These are phyloP conservation scores for Kalmusia sp. DNA, from an alignment of 2,329 filamentous ascomycete species.

Conservation along the genomic window DNA sequence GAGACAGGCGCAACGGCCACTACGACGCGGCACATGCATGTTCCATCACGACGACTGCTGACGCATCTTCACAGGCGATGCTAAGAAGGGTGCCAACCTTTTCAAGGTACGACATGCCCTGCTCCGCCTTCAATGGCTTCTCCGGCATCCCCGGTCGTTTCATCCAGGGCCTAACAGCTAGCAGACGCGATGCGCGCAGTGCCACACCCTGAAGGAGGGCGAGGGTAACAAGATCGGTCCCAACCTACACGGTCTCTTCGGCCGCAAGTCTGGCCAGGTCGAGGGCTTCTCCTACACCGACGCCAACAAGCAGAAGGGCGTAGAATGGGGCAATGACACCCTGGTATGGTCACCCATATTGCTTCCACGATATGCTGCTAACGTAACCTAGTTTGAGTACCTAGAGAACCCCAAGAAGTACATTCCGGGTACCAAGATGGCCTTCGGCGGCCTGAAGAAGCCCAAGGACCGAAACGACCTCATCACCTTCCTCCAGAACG, in stretches of 20 bases:
- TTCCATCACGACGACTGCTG: slow-evolving; percentile 22
- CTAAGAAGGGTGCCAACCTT: slow-evolving; percentile 96
- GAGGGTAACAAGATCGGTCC: slow-evolving; percentile 99
- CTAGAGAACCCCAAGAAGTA: slow-evolving; percentile 99
- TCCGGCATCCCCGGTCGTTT: slow-evolving; percentile 6
- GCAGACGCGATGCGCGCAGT: slow-evolving; percentile 92
- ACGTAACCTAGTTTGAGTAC: slow-evolving; percentile 78
- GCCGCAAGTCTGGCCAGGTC: slow-evolving; percentile 90
- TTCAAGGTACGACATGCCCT: slow-evolving; percentile 73
- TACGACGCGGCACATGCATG: slow-evolving; percentile 12
- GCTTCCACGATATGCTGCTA: slow-evolving; percentile 12
- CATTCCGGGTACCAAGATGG: slow-evolving; percentile 99
- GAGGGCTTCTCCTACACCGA: slow-evolving; percentile 97
- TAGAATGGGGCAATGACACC: slow-evolving; percentile 85
- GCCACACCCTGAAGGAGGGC: slow-evolving; percentile 91
- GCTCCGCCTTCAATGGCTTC: slow-evolving; percentile 2
- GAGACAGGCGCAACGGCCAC: slow-evolving; percentile 21
- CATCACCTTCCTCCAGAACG: slow-evolving; percentile 81
- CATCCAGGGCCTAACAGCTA: slow-evolving; percentile 27
- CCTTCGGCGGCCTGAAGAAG: slow-evolving; percentile 99
- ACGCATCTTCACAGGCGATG: slow-evolving; percentile 70
- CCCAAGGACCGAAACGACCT: slow-evolving; percentile 98
- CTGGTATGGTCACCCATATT: slow-evolving; percentile 65
- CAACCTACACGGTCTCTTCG: slow-evolving; percentile 95
- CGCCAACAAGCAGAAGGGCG: slow-evolving; percentile 97